phyloP scores from a whole-genome alignment of 345 rosid species.

The Bruguiera gymnorhiza region DNA sequence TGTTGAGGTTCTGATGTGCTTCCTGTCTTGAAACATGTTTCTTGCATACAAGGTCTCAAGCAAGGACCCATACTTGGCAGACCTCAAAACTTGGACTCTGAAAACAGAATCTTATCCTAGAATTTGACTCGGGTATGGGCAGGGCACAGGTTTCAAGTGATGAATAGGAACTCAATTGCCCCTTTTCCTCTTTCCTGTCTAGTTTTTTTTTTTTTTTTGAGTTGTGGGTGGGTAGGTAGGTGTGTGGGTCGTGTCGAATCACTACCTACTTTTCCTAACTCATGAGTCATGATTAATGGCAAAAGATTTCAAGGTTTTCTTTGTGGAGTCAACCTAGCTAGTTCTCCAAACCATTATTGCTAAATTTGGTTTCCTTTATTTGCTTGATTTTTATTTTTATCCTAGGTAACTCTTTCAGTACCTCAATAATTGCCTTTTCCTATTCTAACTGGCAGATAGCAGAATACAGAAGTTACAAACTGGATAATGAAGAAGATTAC shows the following conservation, averaged over 20 bases:
- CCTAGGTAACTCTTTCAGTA: background rate
- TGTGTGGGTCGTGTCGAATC: no score
- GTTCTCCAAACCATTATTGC: no score
- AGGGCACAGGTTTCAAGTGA: constrained; percentile 31
- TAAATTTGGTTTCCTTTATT: no score
- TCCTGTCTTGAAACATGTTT: constrained; percentile 37
- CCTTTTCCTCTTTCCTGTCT: background rate
- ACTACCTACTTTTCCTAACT: no score
- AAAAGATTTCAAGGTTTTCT: no score
- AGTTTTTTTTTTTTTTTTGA: no score
- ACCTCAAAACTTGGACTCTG: constrained; percentile 20
- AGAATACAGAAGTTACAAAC: constrained; percentile 50
- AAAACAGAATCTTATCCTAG: constrained; percentile 33
- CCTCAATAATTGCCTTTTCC: background rate
- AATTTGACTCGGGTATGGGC: constrained; percentile 31
- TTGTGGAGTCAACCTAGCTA: no score
- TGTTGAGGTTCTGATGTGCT: constrained; percentile 20
- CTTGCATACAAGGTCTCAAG: constrained; percentile 7
- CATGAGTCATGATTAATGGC: no score
- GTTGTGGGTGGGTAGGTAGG: no score
- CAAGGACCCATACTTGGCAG: background rate
- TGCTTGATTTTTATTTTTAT: background rate
- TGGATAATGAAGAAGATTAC: constrained; percentile 58
- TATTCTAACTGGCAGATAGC: constrained; percentile 39
- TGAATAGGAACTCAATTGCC: constrained; percentile 16